These are phyloP conservation scores for Echeveria elegans DNA, from an alignment of 164 flowering plant species.

Conservation along the genomic window DNA sequence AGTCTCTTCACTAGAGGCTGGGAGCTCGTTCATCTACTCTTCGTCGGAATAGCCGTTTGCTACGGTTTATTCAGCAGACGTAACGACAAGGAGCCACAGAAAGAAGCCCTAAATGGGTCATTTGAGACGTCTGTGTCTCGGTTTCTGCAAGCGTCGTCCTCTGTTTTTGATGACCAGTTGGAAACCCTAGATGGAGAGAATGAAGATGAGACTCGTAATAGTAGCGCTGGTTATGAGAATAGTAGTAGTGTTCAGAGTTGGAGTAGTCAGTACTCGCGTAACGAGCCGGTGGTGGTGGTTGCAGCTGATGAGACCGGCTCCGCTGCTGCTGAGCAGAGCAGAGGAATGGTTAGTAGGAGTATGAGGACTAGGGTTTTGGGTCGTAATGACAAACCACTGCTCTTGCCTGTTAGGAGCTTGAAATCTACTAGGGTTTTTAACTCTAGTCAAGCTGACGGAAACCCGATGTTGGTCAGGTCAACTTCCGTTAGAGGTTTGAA, in stretches of 20 bases:
- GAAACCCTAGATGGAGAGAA: constrained; percentile 34
- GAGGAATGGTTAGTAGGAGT: constrained; percentile 15
- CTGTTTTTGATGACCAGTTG: constrained; percentile 68
- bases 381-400: constrained; percentile 32
- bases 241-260: constrained; percentile 53
- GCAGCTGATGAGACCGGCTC: constrained; percentile 38
- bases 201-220: too few relatives aligned
- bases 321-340: constrained; percentile 14
- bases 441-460: constrained; percentile 11
- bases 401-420: constrained; percentile 80
- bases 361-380: constrained; percentile 14
- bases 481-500: constrained; percentile 20
- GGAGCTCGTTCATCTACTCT: constrained; percentile 83
- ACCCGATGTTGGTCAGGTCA: constrained; percentile 20
- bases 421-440: constrained; percentile 40
- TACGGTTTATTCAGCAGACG: constrained; percentile 77
- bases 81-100: constrained; percentile 36
- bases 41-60: constrained; percentile 86
- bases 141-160: constrained; percentile 58
- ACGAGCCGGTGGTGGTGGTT: constrained; percentile 47
- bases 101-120: constrained; percentile 25
- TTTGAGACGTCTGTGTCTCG: constrained; percentile 49
- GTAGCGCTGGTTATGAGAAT: too few relatives aligned
- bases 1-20: constrained; percentile 46
- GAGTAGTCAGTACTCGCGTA: constrained; percentile 54